Evolutionary conservation across 2,329 filamentous ascomycete species (phyloP), one percentile per base, ranked within the genome.

Genomic region (Colletotrichum sp.): DNA sequence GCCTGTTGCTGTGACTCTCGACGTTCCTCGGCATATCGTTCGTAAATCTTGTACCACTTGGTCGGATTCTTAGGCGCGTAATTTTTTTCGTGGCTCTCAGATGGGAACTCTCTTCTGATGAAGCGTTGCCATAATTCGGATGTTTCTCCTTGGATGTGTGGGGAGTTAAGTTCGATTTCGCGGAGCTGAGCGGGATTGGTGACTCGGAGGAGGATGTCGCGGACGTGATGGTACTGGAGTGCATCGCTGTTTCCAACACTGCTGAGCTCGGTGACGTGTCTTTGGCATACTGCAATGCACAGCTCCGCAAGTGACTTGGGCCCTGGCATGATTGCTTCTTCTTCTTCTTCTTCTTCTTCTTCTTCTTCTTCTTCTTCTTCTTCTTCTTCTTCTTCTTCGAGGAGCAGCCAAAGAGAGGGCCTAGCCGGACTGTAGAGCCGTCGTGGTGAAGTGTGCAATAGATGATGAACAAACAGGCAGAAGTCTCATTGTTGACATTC

Each of bases 1-100:
- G 93, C 92, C 76, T 90, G 90, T 66, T 90, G 87, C 75, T 91
- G 88, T 68, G 91, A 88, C 67, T 88, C 85, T 38, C 91, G 86
- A 48, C 92, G 89, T 77, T 93, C 87, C 56, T 87, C 87, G 78
- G 91, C 89, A 81, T 96, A 93, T 77, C 92, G 91, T 78, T 89
- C 87, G 85, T 97, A 98, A 16, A 97, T 89, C 71, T 93, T 92
- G 82, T 93, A 92, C 96, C 96, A 98, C 75, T 92, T 92, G 43
- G 87, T 87, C 0, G 93, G 91, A 77, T 95, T 89, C 71, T 89
- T 88, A 1, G 94, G 94, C 28, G 91, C 87, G 78, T 93, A 91
- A 30, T 91, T 90, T 81, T 94, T 92, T 61, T 87, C 85, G 56
- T 92, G 88, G 77, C 85, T 84, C 83, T 92, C 93, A 71, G 91